Conservation (phyloP, 2,329 filamentous ascomycete genomes). For the Colletotrichum sp. region DNA sequence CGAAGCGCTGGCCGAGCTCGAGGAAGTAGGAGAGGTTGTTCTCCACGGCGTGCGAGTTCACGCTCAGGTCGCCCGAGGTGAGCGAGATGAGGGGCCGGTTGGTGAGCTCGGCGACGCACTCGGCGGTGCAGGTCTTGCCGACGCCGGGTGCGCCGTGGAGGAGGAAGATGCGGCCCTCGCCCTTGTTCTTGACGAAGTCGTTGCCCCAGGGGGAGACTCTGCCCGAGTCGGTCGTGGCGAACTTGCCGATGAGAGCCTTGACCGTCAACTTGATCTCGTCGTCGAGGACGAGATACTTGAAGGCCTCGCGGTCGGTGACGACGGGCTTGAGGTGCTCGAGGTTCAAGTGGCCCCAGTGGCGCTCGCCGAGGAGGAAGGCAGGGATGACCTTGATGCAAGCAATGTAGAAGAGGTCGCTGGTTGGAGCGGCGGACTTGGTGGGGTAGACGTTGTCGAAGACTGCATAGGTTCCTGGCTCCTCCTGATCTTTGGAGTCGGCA, state of each 20-base stretch:
- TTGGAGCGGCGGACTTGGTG: conserved; percentile 36
- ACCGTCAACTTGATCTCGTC: conserved; percentile 53
- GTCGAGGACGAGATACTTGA: conserved; percentile 55
- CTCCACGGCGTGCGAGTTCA: conserved; percentile 42
- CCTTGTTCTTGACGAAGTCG: conserved; percentile 37
- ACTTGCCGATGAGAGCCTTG: conserved; percentile 52
- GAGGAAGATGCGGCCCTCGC: conserved; percentile 54
- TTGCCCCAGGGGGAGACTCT: conserved; percentile 50
- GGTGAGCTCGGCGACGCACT: conserved; percentile 57
- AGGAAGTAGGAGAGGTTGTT: conserved; percentile 52
- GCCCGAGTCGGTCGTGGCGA: conserved; percentile 41
- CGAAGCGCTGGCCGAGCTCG: conserved; percentile 52
- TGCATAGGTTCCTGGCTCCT: conserved; percentile 36
- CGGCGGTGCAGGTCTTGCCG: conserved; percentile 62
- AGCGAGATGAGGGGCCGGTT: conserved; percentile 56
- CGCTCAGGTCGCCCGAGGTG: conserved; percentile 53
- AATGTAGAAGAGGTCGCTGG: conserved; percentile 48
- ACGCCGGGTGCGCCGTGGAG: conserved; percentile 60
- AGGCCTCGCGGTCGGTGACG: conserved; percentile 50
- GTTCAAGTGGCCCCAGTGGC: conserved; percentile 49
- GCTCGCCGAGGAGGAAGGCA: conserved; percentile 49
- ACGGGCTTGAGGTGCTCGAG: conserved; percentile 43
- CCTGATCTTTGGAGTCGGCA: conserved; percentile 20
- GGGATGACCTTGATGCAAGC: conserved; percentile 48
- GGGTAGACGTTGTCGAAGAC: conserved; percentile 47